Base-by-base conservation (phyloP, 2,329 filamentous ascomycete genomes). In the Colletotrichum caudatum region DNA sequence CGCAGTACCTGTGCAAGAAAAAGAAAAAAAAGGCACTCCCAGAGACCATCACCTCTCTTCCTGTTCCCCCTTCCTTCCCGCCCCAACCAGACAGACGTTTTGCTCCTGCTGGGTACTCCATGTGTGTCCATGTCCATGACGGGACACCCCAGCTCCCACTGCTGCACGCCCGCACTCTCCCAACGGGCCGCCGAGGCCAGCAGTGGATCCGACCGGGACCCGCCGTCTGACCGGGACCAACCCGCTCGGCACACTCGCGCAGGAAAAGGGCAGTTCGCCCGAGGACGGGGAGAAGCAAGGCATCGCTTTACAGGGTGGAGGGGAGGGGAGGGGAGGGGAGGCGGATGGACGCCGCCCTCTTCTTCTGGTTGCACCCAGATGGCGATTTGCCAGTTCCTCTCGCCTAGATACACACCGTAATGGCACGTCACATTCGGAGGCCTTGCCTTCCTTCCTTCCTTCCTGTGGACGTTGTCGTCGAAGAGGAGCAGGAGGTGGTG, bases 321-420 rank as follows among this genome's bases (percentile, higher is more conserved):
- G 46, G n/a, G 5, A 39, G 37, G 20, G 11, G 11, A 50, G n/a
- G 46, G n/a, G 5, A 39, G 37, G 20, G 2, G 35, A 29, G 23
- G 51, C 53, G 66, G 51, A 69, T 53, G 60, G 62, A 53, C 51
- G 33, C 20, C 2, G 16, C 20, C 26, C 26, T 20, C 4, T 23
- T 7, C 26, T 14, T 7, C 26, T 20, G 7, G 6, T 20, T 33
- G 23, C 50, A 7, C 54, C 54, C 51, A 39, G 23, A 50, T n/a
- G 57, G 51, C 62, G 61, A 73, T 71, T 66, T 53, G 67, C 64
- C 65, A 59, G 56, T 71, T 71, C 67, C 26, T 73, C 67, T 56
- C 67, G 68, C 71, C 59, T 63, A 14, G 18, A 20, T 37, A 23
- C 29, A 35, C 57, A 35, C 57, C 8, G 37, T 56, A 48, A n/a